Base-by-base conservation (phyloP, 2,329 filamentous ascomycete genomes). In the Arthrobotrys megalospora region DNA sequence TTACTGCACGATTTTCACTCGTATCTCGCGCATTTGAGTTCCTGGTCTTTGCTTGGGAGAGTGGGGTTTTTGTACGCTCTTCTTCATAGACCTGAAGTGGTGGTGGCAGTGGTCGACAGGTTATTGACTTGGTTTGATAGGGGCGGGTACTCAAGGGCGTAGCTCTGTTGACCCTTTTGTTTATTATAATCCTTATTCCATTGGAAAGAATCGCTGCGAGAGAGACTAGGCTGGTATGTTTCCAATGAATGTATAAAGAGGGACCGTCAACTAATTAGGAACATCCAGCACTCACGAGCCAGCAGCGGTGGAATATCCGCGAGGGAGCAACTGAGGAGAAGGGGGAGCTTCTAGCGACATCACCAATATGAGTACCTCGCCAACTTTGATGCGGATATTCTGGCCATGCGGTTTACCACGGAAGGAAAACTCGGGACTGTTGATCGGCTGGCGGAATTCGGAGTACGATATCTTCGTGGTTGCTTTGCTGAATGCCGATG, bases 1-100 rank as follows among this genome's bases (percentile, higher is more conserved):
- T 95, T 85, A 99, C 96, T 86, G 96, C 96, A 84, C 92, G 96
- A 88, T 99, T 96, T 94, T 96, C 98, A 86, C 91, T 99, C 80
- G 94, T 97, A 82, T 97, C 95, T 82, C 91, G 94, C 83, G 89
- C 98, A 83, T 97, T 97, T 91, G 95, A 99, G 86, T 90, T 99
- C 83, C 92, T 93, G 82, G 92, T 97, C 81, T 99, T 98, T 85
- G 96, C 96, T 82, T 97, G 94, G 94, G 93, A 98, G 85, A 93
- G 98, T 93, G 94, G 95, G 84, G 96, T 99, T 83, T 92, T 98
- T 84, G 94, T 97, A 87, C 83, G 91, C 24, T 28, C 24, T 50
- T 8, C 71, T 34, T 8, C 5, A 41, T n/a, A 34, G 28, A 32
- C 21, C 36, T 8, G 41, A 6, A 16, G 12, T 58, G 7, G 12